Evolutionary conservation across 2,329 filamentous ascomycete genomes (phyloP), one percentile per base, ranked within the genome.

Genomic region (Polytolypa hystricis): DNA sequence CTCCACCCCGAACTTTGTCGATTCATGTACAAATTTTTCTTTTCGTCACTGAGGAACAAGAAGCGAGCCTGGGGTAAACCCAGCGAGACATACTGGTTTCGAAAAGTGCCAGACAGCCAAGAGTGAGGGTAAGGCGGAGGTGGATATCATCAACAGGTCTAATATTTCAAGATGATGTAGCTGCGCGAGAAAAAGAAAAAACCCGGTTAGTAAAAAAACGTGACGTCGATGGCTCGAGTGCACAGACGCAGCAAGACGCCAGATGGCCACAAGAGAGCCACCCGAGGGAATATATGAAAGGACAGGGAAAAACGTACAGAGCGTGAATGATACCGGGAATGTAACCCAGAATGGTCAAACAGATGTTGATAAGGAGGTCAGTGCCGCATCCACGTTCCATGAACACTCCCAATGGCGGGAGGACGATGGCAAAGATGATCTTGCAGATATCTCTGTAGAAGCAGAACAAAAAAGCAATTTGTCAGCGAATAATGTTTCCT

Each of bases 321-420:
- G 86, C 86, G 70, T 94, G 86, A 62, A 93, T 84, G 67, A 93
- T 87, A 62, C 85, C 83, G 47, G 81, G 81, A 54, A 87, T 73
- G 63, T 76, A 79, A 62, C 74, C 77, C 50, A 85, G 69, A 51
- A 84, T 76, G 51, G 84, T 93, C 65, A 93, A 69, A 55, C 86
- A 73, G 64, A 93, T 84, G 79, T 93, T 93, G 76, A 94, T 93
- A 64, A 89, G 70, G 55, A 94, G 70, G 60, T 93, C 84, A 49
- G 79, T 77, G 58, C 80, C 80, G 67, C 86, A 93, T 54, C 86
- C 86, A 51, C 81, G 78, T 79, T 94, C 86, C 50, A 94, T 82
- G 74, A 93, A 91, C 60, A 94, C 86, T 69, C 86, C 86, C 38
- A 94, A 67, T 58, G 86, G 86, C 39, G 86, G 86, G 47, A 94